These are phyloP conservation scores for Pseudozyma hubeiensis DNA, from an alignment of 1,284 basidiomycete genomes.

Conservation along the genomic window DNA sequence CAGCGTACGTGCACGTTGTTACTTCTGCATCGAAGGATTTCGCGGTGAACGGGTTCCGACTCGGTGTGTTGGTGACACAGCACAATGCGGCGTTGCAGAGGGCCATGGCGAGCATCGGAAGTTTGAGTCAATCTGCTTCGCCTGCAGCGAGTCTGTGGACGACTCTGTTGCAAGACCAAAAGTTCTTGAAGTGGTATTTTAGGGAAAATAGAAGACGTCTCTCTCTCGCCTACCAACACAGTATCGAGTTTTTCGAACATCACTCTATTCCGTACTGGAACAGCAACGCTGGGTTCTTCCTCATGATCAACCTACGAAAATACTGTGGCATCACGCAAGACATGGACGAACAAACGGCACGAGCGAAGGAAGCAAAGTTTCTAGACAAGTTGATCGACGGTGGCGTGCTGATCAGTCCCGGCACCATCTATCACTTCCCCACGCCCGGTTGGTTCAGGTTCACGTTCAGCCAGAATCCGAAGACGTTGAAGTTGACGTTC, in stretches of 20 bases:
- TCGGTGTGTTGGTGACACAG: conserved; percentile 55
- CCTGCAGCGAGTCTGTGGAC: conserved; percentile 43
- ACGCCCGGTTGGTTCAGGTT: conserved; percentile 51
- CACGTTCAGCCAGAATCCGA: conserved; percentile 49
- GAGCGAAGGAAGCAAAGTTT: conserved; percentile 31
- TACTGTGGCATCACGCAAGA: conserved; percentile 5
- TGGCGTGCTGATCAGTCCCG: conserved; percentile 49
- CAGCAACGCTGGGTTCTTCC: conserved; percentile 53
- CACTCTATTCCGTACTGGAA: conserved; percentile 39
- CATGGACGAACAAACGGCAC: conserved; percentile 2
- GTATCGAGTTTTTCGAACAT: conserved; percentile 28
- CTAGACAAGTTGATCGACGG: conserved; percentile 31
- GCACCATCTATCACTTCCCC: conserved; percentile 53
- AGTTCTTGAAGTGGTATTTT: conserved; percentile 53
- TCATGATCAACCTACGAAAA: conserved; percentile 41
- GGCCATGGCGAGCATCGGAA: conserved; percentile 34
- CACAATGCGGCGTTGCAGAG: conserved; percentile 43
- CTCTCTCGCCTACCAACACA: conserved; percentile 28
- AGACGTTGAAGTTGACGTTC: conserved; percentile 46
- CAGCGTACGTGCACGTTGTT: conserved; percentile 49
- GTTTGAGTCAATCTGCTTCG: conserved; percentile 40
- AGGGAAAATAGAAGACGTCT: conserved; percentile 48
- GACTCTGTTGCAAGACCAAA: conserved; percentile 38
- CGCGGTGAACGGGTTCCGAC: conserved; percentile 58
- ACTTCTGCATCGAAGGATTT: conserved; percentile 60